Evolutionary conservation across 106 monocot species (phyloP).

Genomic region (Apostasia shenzhenica): DNA sequence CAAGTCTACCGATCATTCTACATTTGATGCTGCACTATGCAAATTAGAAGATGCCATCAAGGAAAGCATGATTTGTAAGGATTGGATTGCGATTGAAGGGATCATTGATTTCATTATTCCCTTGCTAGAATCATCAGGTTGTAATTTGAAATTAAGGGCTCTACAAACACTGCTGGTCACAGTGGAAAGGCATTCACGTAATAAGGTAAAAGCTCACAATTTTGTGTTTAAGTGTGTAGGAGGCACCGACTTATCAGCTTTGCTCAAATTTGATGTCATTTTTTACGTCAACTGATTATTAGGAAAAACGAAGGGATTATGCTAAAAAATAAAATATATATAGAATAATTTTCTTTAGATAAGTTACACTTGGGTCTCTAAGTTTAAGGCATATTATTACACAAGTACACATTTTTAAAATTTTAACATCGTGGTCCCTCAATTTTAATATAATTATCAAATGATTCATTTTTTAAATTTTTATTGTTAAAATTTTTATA

Average conservation of each 20-base stretch:
- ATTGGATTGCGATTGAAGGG: constrained; percentile 20
- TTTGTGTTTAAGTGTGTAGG: neutral
- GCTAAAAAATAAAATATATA: too few species aligned
- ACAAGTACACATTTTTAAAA: too few species aligned
- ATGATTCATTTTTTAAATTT: too few species aligned
- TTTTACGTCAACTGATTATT: too few species aligned
- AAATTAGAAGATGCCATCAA: constrained; percentile 7
- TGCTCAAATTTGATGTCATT: too few species aligned
- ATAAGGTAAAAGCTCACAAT: constrained; percentile 10
- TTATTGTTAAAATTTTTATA: too few species aligned
- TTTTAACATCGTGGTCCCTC: too few species aligned
- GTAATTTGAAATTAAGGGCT: constrained; percentile 7
- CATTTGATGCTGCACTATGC: constrained; percentile 4
- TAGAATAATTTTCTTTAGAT: too few species aligned
- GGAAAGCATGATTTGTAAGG: constrained; percentile 9
- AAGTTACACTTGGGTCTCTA: neutral
- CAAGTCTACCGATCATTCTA: neutral
- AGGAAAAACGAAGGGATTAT: too few species aligned
- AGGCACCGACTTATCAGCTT: neutral
- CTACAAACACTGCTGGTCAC: constrained; percentile 10
- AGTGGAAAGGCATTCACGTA: constrained; percentile 10
- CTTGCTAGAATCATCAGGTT: neutral
- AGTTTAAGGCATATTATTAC: neutral
- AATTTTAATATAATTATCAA: too few species aligned
- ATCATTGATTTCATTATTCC: constrained; percentile 18